These are phyloP conservation scores for Ceratocystis alfenasii DNA, from an alignment of 2,329 filamentous ascomycete genomes.

Conservation along the genomic window DNA sequence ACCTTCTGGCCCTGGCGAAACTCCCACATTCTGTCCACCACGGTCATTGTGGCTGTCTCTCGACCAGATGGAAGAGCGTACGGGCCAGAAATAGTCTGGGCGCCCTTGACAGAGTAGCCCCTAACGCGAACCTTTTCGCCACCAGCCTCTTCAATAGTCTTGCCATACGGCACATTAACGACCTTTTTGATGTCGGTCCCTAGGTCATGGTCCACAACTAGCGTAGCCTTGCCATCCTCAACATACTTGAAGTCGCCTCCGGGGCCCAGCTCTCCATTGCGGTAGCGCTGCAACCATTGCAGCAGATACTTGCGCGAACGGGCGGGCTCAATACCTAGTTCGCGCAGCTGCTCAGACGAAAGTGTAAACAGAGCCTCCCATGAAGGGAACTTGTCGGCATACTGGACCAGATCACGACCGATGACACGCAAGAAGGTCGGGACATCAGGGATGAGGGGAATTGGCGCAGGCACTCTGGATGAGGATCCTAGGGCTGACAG, in stretches of 20 bases:
- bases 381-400: slow-evolving; percentile 73
- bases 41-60: slow-evolving; percentile 51
- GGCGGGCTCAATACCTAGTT: slow-evolving; percentile 76
- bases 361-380: slow-evolving; percentile 87
- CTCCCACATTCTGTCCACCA: slow-evolving; percentile 89
- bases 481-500: background rate
- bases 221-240: slow-evolving; percentile 40
- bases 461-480: slow-evolving; percentile 40
- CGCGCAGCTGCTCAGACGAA: slow-evolving; percentile 62
- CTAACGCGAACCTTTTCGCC: slow-evolving; percentile 37
- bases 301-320: slow-evolving; percentile 73
- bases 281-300: slow-evolving; percentile 76
- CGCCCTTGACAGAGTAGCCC: slow-evolving; percentile 56
- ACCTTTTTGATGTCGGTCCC: slow-evolving; percentile 41
- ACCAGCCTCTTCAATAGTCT: slow-evolving; percentile 27
- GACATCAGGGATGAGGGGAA: slow-evolving; percentile 75
- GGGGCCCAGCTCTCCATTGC: slow-evolving; percentile 62
- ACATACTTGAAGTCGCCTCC: slow-evolving; percentile 74
- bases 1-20: slow-evolving; percentile 77
- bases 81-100: slow-evolving; percentile 60
- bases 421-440: slow-evolving; percentile 81
- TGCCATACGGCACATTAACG: slow-evolving; percentile 43
- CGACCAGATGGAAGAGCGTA: slow-evolving; percentile 56
- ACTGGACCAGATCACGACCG: slow-evolving; percentile 70
- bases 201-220: slow-evolving; percentile 33